Percentiles rank a stretch among this genome's conserved stretches.
These are phyloP conservation scores for Aaosphaeria arxii DNA, from an alignment of 2,329 filamentous ascomycete genomes.

Conservation along the genomic window DNA sequence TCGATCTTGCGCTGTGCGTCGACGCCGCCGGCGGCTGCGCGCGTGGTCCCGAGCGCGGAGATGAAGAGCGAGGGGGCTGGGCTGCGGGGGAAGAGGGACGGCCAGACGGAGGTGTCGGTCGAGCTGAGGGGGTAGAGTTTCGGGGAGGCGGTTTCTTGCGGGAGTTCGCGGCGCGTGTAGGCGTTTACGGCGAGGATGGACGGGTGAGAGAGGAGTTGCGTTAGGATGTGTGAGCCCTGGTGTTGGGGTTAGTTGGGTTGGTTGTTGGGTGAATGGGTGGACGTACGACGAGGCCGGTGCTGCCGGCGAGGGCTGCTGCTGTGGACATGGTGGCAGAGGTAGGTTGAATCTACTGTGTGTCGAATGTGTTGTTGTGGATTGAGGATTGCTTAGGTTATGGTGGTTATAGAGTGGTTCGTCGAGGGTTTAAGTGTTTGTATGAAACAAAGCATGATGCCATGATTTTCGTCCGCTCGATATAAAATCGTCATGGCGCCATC, in stretches of 20 bases:
- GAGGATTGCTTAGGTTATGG: too few relatives aligned
- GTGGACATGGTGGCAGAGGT: constrained; percentile 14
- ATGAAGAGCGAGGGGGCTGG: constrained; percentile 65
- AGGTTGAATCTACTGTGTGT: not conserved
- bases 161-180: constrained; percentile 64
- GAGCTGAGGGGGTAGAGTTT: constrained; percentile 68
- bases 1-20: constrained; percentile 85
- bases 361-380: too few relatives aligned
- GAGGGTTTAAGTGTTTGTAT: too few relatives aligned
- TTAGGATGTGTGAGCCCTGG: constrained; percentile 73
- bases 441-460: too few relatives aligned
- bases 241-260: constrained; percentile 1
- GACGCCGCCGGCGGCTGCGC: constrained; percentile 69
- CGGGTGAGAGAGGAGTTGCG: constrained; percentile 54
- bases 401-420: too few relatives aligned
- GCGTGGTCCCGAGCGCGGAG: constrained; percentile 78
- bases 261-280: not conserved
- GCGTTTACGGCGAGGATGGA: constrained; percentile 57
- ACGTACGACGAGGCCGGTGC: constrained; percentile 60
- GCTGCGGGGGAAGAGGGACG: constrained; percentile 55
- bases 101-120: constrained; percentile 66
- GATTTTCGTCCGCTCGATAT: too few relatives aligned
- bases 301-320: constrained; percentile 57
- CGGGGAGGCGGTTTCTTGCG: constrained; percentile 44
- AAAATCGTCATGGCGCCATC: too few relatives aligned